Evolutionary conservation across 331 rosid species (phyloP).

Genomic region (Pyracantha coccinea): DNA sequence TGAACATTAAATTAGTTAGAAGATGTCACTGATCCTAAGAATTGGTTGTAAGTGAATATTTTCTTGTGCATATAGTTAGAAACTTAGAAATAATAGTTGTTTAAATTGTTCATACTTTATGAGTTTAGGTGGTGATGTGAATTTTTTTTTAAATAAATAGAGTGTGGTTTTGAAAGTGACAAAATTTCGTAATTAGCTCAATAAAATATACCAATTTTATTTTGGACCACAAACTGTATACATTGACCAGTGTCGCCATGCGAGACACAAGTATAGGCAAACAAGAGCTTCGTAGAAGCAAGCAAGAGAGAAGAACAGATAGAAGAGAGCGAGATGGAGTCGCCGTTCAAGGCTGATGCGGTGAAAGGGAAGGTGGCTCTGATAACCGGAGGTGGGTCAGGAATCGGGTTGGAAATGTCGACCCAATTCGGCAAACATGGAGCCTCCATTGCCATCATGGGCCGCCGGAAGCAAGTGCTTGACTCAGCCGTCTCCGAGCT

Average conservation of each 20-base stretch:
- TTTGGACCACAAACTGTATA: neutral
- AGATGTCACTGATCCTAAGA: no score
- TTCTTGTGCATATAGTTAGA: neutral
- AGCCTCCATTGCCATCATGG: conserved; percentile 84
- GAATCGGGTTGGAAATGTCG: conserved; percentile 80
- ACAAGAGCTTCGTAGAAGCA: no score
- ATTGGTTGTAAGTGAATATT: no score
- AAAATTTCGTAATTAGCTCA: neutral
- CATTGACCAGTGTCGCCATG: neutral
- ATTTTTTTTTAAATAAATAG: no score
- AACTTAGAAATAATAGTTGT: neutral
- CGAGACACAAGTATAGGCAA: neutral
- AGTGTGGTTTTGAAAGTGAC: neutral
- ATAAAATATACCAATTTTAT: neutral
- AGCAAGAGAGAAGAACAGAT: neutral
- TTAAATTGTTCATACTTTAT: neutral
- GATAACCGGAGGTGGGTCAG: conserved; percentile 88
- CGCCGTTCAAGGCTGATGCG: conserved; percentile 55
- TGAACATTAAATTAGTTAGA: neutral
- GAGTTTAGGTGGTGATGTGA: neutral
- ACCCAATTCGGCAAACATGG: conserved; percentile 82
- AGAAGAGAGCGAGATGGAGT: conserved; percentile 30
- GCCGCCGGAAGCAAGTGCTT: conserved; percentile 68
- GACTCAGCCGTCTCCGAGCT: conserved; percentile 71
- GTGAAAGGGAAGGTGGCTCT: conserved; percentile 79